Evolutionary conservation across 2,329 filamentous ascomycete genomes (phyloP).

Genomic region (Xylaria hypoxylon): DNA sequence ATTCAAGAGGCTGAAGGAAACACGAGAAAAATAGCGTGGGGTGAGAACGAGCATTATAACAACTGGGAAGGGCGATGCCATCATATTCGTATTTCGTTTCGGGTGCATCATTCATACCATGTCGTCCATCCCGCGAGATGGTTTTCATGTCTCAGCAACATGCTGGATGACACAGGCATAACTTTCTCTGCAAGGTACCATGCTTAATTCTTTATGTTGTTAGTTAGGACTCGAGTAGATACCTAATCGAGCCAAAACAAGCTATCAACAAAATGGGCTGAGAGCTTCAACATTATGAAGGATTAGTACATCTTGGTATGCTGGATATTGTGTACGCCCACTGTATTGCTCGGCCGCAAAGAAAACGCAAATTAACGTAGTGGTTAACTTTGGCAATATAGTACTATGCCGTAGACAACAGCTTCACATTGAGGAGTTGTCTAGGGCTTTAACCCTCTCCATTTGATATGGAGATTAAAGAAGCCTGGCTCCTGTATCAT

Average conservation of each 20-base stretch:
- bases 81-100: constrained; percentile 14
- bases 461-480: constrained; percentile 8
- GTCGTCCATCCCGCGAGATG: constrained; percentile 21
- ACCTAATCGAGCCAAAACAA: constrained; percentile 1
- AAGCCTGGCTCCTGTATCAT: background rate
- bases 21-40: constrained; percentile 13
- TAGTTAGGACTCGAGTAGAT: background rate
- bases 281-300: background rate
- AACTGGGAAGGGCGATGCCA: constrained; percentile 1
- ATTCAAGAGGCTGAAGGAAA: constrained; percentile 36
- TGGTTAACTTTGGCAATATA: constrained; percentile 21
- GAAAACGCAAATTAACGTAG: constrained; percentile 2
- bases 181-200: constrained; percentile 27
- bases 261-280: background rate
- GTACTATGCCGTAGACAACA: constrained; percentile 5
- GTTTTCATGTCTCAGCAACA: constrained; percentile 12
- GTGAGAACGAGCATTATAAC: constrained; percentile 3
- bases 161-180: constrained; percentile 3
- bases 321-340: background rate
- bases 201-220: background rate
- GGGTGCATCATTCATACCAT: constrained; percentile 19
- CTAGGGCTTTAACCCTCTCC: background rate
- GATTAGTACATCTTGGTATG: constrained; percentile 1
- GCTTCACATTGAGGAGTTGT: background rate
- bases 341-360: background rate